Base-by-base conservation (phyloP, 192 early-diverging fungal genomes). In the Backusella westeae region DNA sequence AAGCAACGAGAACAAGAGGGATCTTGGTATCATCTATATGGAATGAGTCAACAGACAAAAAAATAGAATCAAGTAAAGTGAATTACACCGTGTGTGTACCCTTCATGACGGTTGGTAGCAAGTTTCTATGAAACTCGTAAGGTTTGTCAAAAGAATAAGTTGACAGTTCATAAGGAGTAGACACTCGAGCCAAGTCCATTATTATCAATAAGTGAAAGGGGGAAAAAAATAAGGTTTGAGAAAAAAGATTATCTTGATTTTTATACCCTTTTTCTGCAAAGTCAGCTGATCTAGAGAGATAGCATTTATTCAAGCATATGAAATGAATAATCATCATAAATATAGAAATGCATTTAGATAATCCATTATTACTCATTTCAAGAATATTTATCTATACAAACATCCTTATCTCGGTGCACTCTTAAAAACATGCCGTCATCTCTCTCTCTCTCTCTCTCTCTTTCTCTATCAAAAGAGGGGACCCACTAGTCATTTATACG, bases 1-100 rank as follows among this genome's bases (percentile, higher is more conserved):
- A 99, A 3, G 94, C 97, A 14, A 99, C 93, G 21, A 98, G 85
- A 6, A 98, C 96, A 9, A 98, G 86, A 23, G 98, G 97, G 9
- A 81, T 89, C 80, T 92, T 94, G 10, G 71, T 82, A 9, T 86
- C 84, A 77, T 92, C 91, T 90, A 34, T 9, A 34, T 19, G 6
- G 15, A 59, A 26, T 12, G n/a, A 29, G 23, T 21, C 2, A 63
- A 63, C 10, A 10, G 29, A 63, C 5, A 63, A 29, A 63, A 63
- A 63, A 23, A 26, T 10, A 53, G 19, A 53, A n/a, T n/a, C 4
- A 53, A n/a, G 10, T 49, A 59, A 59, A 35, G 19, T 32, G 46
- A 36, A 44, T 26, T 29, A 46, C 42, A 46, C 42, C 26, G 21
- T 32, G 8, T 41, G 23, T 46, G 38, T 71, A 75, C 73, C 73